Percentiles rank a stretch among this genome's conserved stretches.
Evolutionary conservation across 768 basidiomycete species (phyloP).

Genomic region (Royoungia palumana): DNA sequence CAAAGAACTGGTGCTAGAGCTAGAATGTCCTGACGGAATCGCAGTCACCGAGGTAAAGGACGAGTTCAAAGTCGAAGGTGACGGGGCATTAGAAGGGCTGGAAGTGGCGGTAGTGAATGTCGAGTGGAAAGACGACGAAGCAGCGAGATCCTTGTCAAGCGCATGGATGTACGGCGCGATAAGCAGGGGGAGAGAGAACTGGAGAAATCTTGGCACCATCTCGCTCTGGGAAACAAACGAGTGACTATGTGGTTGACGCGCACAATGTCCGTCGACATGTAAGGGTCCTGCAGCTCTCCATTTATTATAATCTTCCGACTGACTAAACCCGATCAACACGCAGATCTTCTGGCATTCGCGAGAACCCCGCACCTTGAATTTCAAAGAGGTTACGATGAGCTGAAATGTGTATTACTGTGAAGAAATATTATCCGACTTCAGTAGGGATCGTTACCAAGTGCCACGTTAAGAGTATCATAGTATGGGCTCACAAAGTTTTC

Average conservation of each 20-base stretch:
- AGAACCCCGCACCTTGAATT: not conserved
- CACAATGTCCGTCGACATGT: not conserved
- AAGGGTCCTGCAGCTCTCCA: not conserved
- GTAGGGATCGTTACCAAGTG: too few species aligned
- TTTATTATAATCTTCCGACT: not conserved
- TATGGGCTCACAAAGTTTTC: too few species aligned
- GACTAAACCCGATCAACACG: conserved; percentile 1
- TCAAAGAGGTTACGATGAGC: not conserved
- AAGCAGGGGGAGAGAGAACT: conserved; percentile 16
- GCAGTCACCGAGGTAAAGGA: not conserved
- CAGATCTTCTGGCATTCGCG: not conserved
- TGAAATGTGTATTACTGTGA: not conserved
- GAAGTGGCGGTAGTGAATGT: not conserved
- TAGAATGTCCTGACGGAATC: not conserved
- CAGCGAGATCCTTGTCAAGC: not conserved
- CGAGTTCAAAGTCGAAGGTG: not conserved
- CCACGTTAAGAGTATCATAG: too few species aligned
- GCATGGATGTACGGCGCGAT: conserved; percentile 6
- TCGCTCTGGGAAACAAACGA: not conserved
- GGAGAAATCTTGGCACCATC: conserved; percentile 17
- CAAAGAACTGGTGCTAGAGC: conserved; percentile 8
- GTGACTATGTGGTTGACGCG: not conserved
- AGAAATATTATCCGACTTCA: too few species aligned
- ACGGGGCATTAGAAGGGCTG: not conserved
- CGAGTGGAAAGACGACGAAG: not conserved